Conservation (phyloP, 2,329 filamentous ascomycete genomes). For the Neofusicoccum cordaticola region DNA sequence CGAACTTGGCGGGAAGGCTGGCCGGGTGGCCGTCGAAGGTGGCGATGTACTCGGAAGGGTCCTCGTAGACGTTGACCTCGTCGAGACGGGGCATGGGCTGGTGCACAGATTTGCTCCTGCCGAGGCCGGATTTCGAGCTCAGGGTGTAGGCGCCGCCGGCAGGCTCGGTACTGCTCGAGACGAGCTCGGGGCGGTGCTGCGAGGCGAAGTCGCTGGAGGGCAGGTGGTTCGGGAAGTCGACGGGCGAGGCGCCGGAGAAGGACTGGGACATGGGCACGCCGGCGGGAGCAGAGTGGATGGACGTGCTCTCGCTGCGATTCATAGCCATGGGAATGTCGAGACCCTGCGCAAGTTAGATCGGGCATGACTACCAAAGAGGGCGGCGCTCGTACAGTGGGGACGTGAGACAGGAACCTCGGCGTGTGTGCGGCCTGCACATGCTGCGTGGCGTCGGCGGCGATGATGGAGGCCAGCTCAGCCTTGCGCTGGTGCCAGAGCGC, state of each 20-base stretch:
- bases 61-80: constrained; percentile 32
- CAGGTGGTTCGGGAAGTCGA: constrained; percentile 19
- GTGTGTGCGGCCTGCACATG: constrained; percentile 28
- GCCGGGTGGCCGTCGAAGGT: constrained; percentile 26
- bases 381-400: constrained; percentile 31
- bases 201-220: constrained; percentile 2
- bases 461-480: constrained; percentile 24
- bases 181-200: constrained; percentile 1
- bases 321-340: constrained; percentile 26
- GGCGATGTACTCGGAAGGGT: constrained; percentile 35
- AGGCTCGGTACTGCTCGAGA: constrained; percentile 9
- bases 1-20: constrained; percentile 12
- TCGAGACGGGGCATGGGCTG: constrained; percentile 26
- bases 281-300: constrained; percentile 32
- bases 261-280: constrained; percentile 29
- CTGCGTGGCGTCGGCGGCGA: constrained; percentile 20
- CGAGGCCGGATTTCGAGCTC: constrained; percentile 26
- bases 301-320: constrained; percentile 25
- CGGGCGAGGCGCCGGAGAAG: constrained; percentile 22
- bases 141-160: constrained; percentile 31
- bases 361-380: constrained; percentile 26
- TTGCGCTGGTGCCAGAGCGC: constrained; percentile 32
- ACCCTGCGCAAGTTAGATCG: constrained; percentile 32
- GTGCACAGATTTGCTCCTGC: constrained; percentile 24
- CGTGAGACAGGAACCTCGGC: constrained; percentile 34